Evolutionary conservation across 768 basidiomycete genomes (phyloP).

Genomic region (Xanthoconium stramineum): DNA sequence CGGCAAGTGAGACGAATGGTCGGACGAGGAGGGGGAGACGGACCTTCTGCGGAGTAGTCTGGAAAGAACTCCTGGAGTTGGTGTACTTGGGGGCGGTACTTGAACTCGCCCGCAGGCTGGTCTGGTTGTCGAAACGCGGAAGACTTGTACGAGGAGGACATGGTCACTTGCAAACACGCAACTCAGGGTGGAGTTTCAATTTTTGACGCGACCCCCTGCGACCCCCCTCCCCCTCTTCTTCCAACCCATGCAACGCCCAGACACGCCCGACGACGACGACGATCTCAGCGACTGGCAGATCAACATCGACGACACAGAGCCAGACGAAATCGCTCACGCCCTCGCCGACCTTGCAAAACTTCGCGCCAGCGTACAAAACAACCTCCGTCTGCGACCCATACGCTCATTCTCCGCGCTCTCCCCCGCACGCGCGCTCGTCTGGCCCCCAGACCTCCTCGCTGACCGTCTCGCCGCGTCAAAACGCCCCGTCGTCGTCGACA

Average conservation of each 20-base stretch:
- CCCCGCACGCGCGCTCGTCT: conserved; percentile 33
- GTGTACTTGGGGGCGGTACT: conserved; percentile 51
- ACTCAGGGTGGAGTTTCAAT: conserved; percentile 24
- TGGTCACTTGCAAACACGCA: background rate
- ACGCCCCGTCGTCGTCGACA: conserved; percentile 78
- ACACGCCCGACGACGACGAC: conserved; percentile 26
- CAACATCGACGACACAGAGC: conserved; percentile 28
- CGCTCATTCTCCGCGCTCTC: conserved; percentile 54
- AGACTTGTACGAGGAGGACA: conserved; percentile 31
- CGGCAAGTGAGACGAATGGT: conserved; percentile 20
- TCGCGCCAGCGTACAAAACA: conserved; percentile 69
- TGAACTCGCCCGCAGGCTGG: conserved; percentile 26
- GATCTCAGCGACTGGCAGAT: conserved; percentile 25
- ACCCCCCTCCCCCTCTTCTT: conserved; percentile 13
- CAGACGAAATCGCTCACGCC: conserved; percentile 61
- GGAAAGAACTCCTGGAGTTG: conserved; percentile 74
- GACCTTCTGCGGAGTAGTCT: conserved; percentile 67
- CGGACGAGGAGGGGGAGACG: conserved; percentile 14
- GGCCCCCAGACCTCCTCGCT: conserved; percentile 45
- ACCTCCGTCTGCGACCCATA: conserved; percentile 76
- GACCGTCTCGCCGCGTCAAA: conserved; percentile 44
- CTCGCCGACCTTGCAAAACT: conserved; percentile 66
- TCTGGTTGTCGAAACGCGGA: conserved; percentile 22
- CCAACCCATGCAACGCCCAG: no score
- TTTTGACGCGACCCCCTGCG: conserved; percentile 12